phyloP scores from a whole-genome alignment of 345 rosid species.

The Gossypium raimondii region DNA sequence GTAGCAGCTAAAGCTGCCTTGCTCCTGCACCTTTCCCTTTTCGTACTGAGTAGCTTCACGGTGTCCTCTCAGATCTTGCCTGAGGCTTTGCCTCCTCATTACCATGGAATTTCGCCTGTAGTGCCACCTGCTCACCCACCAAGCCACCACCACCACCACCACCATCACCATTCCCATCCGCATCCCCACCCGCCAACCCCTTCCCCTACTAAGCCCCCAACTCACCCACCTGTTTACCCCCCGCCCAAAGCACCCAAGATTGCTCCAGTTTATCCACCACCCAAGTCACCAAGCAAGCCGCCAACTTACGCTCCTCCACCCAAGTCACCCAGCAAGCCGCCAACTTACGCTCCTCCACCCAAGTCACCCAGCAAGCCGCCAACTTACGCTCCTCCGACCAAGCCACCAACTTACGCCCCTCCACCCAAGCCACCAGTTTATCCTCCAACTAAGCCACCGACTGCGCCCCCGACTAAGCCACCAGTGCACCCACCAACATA shows the following conservation, averaged over 20 bases:
- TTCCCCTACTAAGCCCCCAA: slow-evolving; percentile 14
- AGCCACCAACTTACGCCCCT: slow-evolving; percentile 25
- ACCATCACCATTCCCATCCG: slow-evolving; percentile 15
- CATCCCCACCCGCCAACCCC: slow-evolving; percentile 18
- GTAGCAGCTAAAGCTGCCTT: slow-evolving; percentile 28
- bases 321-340: slow-evolving; percentile 24
- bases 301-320: slow-evolving; percentile 27
- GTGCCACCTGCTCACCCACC: slow-evolving; percentile 28
- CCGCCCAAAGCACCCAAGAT: slow-evolving; percentile 24
- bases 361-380: slow-evolving; percentile 17
- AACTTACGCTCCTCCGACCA: slow-evolving; percentile 4
- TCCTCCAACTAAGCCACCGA: slow-evolving; percentile 22
- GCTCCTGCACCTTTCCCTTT: slow-evolving; percentile 26
- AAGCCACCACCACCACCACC: slow-evolving; percentile 25
- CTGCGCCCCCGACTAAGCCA: slow-evolving; percentile 27
- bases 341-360: slow-evolving; percentile 26
- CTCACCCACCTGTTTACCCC: slow-evolving; percentile 29
- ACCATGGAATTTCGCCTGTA: slow-evolving; percentile 30
- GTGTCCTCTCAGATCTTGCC: slow-evolving; percentile 26
- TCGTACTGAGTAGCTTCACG: slow-evolving; percentile 37
- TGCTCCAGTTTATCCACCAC: slow-evolving; percentile 28
- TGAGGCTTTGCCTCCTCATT: slow-evolving; percentile 24
- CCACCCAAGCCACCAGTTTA: slow-evolving; percentile 28
- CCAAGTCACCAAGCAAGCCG: slow-evolving; percentile 12
- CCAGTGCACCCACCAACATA: slow-evolving; percentile 9